Percentiles rank a stretch among this genome's conserved stretches.
phyloP scores from a whole-genome alignment of 2,329 filamentous ascomycete species.

The Pezicula radicicola region DNA sequence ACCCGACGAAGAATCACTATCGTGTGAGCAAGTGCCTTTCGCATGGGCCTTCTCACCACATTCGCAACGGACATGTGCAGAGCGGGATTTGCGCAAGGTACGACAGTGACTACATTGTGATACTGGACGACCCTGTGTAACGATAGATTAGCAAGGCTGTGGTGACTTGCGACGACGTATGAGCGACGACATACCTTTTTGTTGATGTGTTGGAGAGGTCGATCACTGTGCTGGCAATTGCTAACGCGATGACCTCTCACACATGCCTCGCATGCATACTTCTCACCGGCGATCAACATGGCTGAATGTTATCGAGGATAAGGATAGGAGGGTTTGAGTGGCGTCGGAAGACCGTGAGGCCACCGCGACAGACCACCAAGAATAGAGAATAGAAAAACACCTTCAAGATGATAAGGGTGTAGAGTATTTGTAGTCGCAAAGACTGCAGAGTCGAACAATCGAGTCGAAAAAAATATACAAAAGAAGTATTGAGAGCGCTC shows the following conservation, averaged over 20 bases:
- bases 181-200: constrained; percentile 57
- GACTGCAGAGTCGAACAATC: constrained; percentile 31
- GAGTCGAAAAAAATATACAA: constrained; percentile 22
- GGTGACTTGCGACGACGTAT: not conserved
- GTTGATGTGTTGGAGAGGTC: constrained; percentile 89
- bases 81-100: constrained; percentile 90
- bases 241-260: constrained; percentile 97
- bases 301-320: constrained; percentile 15
- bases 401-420: constrained; percentile 20
- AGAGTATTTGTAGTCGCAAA: constrained; percentile 23
- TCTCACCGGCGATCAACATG: constrained; percentile 92
- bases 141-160: constrained; percentile 6
- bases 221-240: constrained; percentile 95
- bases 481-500: constrained; percentile 8
- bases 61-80: constrained; percentile 93
- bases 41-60: constrained; percentile 86
- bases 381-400: constrained; percentile 15
- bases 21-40: constrained; percentile 49
- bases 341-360: constrained; percentile 22
- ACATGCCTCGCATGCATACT: constrained; percentile 90
- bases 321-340: constrained; percentile 12
- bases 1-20: constrained; percentile 35
- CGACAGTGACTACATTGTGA: constrained; percentile 98
- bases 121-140: constrained; percentile 71
- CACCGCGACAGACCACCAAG: constrained; percentile 17